These are phyloP conservation scores for Hansfordia pulvinata DNA, from an alignment of 2,329 filamentous ascomycete genomes.

Conservation along the genomic window DNA sequence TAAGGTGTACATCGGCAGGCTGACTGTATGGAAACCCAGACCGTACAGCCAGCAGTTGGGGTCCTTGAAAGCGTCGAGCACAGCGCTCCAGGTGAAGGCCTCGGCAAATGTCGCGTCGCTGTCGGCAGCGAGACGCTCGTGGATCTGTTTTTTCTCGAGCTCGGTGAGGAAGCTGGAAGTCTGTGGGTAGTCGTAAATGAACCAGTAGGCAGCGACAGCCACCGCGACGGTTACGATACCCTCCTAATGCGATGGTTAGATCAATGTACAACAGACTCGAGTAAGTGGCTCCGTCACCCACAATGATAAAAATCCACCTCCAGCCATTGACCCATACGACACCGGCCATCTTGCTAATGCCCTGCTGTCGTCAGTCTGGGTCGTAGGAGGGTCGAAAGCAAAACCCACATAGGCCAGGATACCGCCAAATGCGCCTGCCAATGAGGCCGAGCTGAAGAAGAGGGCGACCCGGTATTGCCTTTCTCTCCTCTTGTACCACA, in stretches of 20 bases:
- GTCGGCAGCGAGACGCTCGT: conserved; percentile 50
- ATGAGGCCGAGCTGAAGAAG: conserved; percentile 39
- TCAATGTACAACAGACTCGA: conserved; percentile 12
- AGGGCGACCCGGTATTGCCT: conserved; percentile 40
- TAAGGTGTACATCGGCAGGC: conserved; percentile 43
- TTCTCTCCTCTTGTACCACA: conserved; percentile 42
- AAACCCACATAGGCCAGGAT: conserved; percentile 35
- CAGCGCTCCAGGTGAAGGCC: conserved; percentile 53
- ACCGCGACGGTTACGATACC: conserved; percentile 41
- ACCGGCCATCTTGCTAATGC: conserved; percentile 38
- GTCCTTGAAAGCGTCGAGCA: conserved; percentile 48
- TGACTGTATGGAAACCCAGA: conserved; percentile 59
- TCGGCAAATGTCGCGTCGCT: conserved; percentile 59
- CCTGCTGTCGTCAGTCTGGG: too few relatives aligned
- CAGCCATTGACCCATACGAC: conserved; percentile 37
- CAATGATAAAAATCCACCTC: conserved; percentile 48
- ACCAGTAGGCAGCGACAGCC: conserved; percentile 34
- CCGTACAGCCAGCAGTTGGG: conserved; percentile 63
- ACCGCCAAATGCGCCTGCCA: conserved; percentile 43
- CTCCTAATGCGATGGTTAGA: conserved; percentile 32
- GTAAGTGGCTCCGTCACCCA: conserved; percentile 26
- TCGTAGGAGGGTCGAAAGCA: too few relatives aligned
- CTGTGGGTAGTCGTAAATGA: conserved; percentile 53
- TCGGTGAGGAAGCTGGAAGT: conserved; percentile 43
- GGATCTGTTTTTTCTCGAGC: conserved; percentile 41